Conservation (phyloP, 352 stramenopile species). For the Phytophthora capsici region DNA sequence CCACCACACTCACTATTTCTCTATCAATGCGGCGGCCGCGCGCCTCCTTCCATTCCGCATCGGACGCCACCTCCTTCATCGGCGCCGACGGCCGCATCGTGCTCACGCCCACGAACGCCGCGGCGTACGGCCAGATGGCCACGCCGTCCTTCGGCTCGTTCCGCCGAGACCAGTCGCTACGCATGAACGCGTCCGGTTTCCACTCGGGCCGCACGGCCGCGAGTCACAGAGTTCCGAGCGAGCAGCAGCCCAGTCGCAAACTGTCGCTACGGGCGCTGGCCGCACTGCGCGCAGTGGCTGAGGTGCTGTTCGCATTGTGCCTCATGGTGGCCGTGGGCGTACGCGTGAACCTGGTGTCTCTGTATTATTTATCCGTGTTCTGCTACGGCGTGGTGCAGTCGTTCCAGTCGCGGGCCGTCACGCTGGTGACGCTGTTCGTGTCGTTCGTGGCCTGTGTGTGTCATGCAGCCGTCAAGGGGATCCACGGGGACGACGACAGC, state of each 20-base stretch:
- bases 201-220: conserved; percentile 4
- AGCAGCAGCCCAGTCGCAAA: conserved; percentile 10
- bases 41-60: conserved; percentile 15
- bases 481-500: conserved; percentile 19
- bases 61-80: conserved; percentile 23
- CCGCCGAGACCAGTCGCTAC: conserved; percentile 14
- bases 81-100: conserved; percentile 47
- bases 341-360: conserved; percentile 66
- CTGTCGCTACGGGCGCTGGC: conserved; percentile 32
- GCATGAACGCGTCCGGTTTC: conserved; percentile 15
- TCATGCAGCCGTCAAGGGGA: conserved; percentile 46
- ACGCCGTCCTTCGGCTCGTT: conserved; percentile 40
- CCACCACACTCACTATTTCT: background rate
- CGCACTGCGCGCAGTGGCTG: conserved; percentile 25
- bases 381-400: conserved; percentile 68
- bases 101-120: conserved; percentile 38
- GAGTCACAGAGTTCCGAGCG: background rate
- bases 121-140: conserved; percentile 44
- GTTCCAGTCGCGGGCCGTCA: conserved; percentile 61
- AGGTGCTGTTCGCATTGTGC: conserved; percentile 57
- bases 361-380: conserved; percentile 74
- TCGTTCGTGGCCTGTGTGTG: conserved; percentile 48
- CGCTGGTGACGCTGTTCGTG: conserved; percentile 55
- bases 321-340: conserved; percentile 57
- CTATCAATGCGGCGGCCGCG: conserved; percentile 25